These are phyloP conservation scores for Nectriaceae sp. DNA, from an alignment of 2,329 filamentous ascomycete genomes.

Conservation along the genomic window DNA sequence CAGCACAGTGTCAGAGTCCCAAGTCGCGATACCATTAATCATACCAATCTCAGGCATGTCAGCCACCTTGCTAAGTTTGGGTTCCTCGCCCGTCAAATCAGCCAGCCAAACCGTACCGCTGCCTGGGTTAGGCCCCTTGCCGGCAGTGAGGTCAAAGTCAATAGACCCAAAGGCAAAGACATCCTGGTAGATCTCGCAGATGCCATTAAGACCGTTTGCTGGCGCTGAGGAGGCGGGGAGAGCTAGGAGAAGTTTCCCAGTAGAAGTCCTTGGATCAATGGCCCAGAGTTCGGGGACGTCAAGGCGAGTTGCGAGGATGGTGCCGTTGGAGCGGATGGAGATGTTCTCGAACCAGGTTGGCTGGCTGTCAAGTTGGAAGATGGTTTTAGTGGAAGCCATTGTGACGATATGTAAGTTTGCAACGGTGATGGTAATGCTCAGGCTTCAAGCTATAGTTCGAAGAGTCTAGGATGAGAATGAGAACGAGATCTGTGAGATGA, in stretches of 20 bases:
- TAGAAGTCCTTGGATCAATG: slow-evolving; percentile 13
- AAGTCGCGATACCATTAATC: slow-evolving; percentile 23
- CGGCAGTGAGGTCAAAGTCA: slow-evolving; percentile 16
- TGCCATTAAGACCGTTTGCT: slow-evolving; percentile 16
- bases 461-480: too few species aligned
- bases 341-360: slow-evolving; percentile 27
- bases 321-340: slow-evolving; percentile 13
- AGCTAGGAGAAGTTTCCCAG: slow-evolving; percentile 10
- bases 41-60: slow-evolving; percentile 9
- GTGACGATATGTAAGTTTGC: too few species aligned
- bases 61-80: slow-evolving; percentile 7
- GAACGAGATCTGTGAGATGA: too few species aligned
- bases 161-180: slow-evolving; percentile 19
- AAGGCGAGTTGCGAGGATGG: slow-evolving; percentile 19
- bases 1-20: slow-evolving; percentile 18
- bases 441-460: too few species aligned
- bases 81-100: slow-evolving; percentile 11
- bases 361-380: slow-evolving; percentile 18
- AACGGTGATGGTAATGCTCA: too few species aligned
- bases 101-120: slow-evolving; percentile 21
- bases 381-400: slow-evolving; percentile 7
- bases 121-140: slow-evolving; percentile 6
- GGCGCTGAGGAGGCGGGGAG: slow-evolving; percentile 9
- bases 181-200: slow-evolving; percentile 18
- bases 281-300: slow-evolving; percentile 22